Conservation (phyloP, 2,329 filamentous ascomycete species). For the Sarocladiaceae sp. region DNA sequence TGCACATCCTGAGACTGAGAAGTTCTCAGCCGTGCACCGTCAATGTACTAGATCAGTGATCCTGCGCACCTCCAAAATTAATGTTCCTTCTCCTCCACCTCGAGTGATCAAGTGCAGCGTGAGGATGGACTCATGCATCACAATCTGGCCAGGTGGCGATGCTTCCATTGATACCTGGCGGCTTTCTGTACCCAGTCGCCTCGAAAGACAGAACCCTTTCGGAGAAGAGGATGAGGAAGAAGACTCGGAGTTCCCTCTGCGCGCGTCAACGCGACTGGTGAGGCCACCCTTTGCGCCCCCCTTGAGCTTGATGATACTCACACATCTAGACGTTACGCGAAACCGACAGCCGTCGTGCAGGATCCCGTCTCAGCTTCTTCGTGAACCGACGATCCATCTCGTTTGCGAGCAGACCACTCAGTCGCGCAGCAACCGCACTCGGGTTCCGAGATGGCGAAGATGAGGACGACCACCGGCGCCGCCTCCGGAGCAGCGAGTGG, state of each 20-base stretch:
- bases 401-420: neutral
- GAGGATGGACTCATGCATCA: slow-evolving; percentile 9
- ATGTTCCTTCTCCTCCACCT: neutral
- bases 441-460: slow-evolving; percentile 6
- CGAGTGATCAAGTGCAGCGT: slow-evolving; percentile 8
- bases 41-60: no score
- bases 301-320: neutral
- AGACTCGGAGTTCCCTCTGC: slow-evolving; percentile 19
- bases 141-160: neutral
- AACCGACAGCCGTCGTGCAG: slow-evolving; percentile 13
- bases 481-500: slow-evolving; percentile 22
- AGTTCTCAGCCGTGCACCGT: no score
- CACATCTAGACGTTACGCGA: neutral
- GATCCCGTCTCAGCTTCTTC: slow-evolving; percentile 22
- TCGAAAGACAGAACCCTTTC: slow-evolving; percentile 30
- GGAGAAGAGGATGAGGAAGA: slow-evolving; percentile 18
- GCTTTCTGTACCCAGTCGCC: slow-evolving; percentile 25
- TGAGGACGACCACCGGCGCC: neutral
- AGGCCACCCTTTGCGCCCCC: slow-evolving; percentile 2
- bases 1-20: no score
- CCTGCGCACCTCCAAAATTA: neutral
- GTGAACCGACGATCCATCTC: neutral
- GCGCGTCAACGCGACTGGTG: slow-evolving; percentile 25
- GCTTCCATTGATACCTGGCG: slow-evolving; percentile 25
- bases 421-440: slow-evolving; percentile 14